Base-by-base conservation (phyloP, 352 stramenopile species). In the Globisporangium cederbergense region DNA sequence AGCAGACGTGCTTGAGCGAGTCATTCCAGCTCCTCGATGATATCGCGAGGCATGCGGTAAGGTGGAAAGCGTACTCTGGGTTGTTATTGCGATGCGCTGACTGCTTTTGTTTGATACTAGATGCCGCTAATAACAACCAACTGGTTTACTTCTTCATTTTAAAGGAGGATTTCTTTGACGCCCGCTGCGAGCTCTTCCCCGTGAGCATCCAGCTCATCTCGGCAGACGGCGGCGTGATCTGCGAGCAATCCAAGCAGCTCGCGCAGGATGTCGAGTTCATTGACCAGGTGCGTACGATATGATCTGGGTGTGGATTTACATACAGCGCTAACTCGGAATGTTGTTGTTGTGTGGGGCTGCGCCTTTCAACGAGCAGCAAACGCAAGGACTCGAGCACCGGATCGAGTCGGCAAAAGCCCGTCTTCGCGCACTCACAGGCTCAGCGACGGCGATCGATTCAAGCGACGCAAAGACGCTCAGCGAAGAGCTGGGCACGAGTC, bases 381-480 rank as follows among this genome's bases (percentile, higher is more conserved):
- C 56, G 10, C 52, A 67, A 7, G 62, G 58, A 4, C 42, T 75
- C 18, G 42, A 59, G 22, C 53, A 45, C 43, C 69, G 69, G 8
- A 64, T 75, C 16, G 42, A 51, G 11, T 66, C 55, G 3, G 62
- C 67, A 13, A 60, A 20, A 22, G 62, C 42, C 1, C 58, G 58
- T 16, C 34, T 74, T 9, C 32, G 56, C 50, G 50, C 60, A 8
- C 67, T 73, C 22, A 40, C 36, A 2, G 34, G 34, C 3, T 22
- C 13, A 9, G 5, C 11, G 3, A 32, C 54, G 9, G 52, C 58
- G 8, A 36, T 40, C 3, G 47, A 53, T 16, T 7, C 40, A 6
- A 56, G 54, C 40, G 61, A 76, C 52, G 51, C 65, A 8, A 73
- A 70, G 58, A 63, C 49, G 16, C 58, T 79, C 11, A 79, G 68